Base-by-base conservation (phyloP, 2,329 filamentous ascomycete genomes). In the Laburnicola sp. region DNA sequence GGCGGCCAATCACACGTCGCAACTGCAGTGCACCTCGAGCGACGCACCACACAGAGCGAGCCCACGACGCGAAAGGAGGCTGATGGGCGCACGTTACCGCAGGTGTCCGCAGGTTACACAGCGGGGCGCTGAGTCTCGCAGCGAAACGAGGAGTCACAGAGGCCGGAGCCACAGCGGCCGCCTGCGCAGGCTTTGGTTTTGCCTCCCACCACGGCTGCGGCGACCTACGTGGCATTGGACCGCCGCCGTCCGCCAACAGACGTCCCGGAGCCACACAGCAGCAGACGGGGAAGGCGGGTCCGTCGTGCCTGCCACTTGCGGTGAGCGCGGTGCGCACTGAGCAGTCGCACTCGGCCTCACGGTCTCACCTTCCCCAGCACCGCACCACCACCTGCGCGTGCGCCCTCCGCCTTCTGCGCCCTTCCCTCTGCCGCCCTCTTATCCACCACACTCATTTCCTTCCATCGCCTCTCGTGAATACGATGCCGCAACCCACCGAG, bases 1-100 rank as follows among this genome's bases (percentile, higher is more conserved):
- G 50, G 57, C 48, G 48, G 52, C 59, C 60, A 63, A 62, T 62
- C 48, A 57, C 47, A 45, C 34, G 26, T 16, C 45, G 41, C 11
- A 4, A 34, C 11, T 21, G 36, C n/a, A 6, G 34, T 6, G 34
- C 11, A n/a, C n/a, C n/a, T n/a, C 34, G n/a, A 21, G 25, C 10
- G 28, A 2, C 36, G 22, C 27, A n/a, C 45, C 28, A 34, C 26
- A 38, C 36, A 34, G 37, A n/a, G n/a, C 26, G 31, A 23, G 47
- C 47, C 34, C 47, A 50, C 38, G 39, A 22, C n/a, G 4, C 21
- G 25, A 48, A 31, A 50, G 39, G 40, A 50, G 40, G 47, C 47
- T 50, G 47, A 39, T 32, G 46, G n/a, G n/a, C n/a, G n/a, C n/a
- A n/a, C n/a, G n/a, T n/a, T n/a, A n/a, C n/a, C n/a, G n/a, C n/a